Conservation (phyloP, 805 yeast genomes). For the Komagataella ulmi region DNA sequence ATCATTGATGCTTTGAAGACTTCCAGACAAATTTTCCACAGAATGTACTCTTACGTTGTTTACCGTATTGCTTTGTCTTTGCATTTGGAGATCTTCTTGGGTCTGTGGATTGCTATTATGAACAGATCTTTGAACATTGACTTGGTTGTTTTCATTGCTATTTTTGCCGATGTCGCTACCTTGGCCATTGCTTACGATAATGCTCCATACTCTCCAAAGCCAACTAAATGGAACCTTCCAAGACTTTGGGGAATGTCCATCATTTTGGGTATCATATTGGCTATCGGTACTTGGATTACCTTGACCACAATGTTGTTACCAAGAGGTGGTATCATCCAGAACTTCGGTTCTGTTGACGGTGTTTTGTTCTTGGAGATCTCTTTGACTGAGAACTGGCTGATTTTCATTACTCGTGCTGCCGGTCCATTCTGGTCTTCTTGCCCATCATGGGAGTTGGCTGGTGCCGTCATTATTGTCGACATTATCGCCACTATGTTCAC, state of each 20-base stretch:
- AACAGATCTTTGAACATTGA: constrained; percentile 79
- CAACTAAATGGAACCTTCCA: constrained; percentile 95
- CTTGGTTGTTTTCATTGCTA: constrained; percentile 91
- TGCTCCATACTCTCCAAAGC: constrained; percentile 87
- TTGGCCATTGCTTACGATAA: constrained; percentile 95
- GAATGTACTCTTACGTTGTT: constrained; percentile 96
- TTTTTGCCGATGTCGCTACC: constrained; percentile 95
- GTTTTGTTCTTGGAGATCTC: constrained; percentile 88
- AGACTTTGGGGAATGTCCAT: constrained; percentile 96
- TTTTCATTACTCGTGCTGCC: constrained; percentile 91
- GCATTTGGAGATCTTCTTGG: constrained; percentile 89
- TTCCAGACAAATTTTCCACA: constrained; percentile 95
- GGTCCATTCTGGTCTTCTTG: constrained; percentile 97
- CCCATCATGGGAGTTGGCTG: constrained; percentile 94
- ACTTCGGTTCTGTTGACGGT: constrained; percentile 92
- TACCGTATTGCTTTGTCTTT: constrained; percentile 95
- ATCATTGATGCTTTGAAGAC: constrained; percentile 91
- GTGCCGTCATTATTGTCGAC: constrained; percentile 87
- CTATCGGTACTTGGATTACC: constrained; percentile 89
- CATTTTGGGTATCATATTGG: constrained; percentile 73
- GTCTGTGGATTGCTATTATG: constrained; percentile 93
- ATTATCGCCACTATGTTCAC: constrained; percentile 86
- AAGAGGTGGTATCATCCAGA: constrained; percentile 90
- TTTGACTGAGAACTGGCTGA: constrained; percentile 93
- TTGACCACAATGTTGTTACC: constrained; percentile 86